Evolutionary conservation across 768 basidiomycete species (phyloP), one percentile per base, ranked within the genome.

Genomic region (Scleroderma citrinum): DNA sequence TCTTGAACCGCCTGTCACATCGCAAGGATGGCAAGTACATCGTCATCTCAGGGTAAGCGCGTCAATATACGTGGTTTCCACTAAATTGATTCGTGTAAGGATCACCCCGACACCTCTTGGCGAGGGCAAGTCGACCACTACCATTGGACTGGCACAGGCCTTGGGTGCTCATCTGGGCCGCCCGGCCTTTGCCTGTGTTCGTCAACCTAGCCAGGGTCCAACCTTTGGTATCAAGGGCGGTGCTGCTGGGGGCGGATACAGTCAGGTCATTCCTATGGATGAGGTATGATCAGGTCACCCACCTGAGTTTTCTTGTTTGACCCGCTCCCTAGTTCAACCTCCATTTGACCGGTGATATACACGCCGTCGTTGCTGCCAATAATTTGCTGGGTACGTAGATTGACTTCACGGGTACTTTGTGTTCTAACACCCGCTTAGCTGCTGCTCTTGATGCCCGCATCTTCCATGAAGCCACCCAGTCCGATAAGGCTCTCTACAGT

Each of bases 161-260:
- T 77, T 99, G 50, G 92, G 92, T 37, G 96, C 94, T 40, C 92
- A 96, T 65, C 81, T 97, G 31, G 84, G 85, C 50, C 91, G 94
- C 48, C 86, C 91, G 29, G 80, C 92, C 10, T 97, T 96, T 66
- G 95, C 96, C 40, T 96, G 93, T 66, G 93, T 98, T 20, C 86
- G 95, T 48, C 96, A 99, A 64, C 96, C 96, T 4, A 93, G 92
- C 71, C 95, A 99, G 69, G 95, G 96, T 12, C 95, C 95, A 30
- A 98, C 95, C 0, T 99, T 98, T 65, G 95, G 95, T 57, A 96
- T 99, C 75, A 99, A 99, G 70, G 95, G 95, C 57, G 96, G 95
- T 59, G 95, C 95, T 32, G 95, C 95, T 37, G 95, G 96, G 35
- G 95, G 95, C 52, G 95, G 95, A 46, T 99, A 98, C 73, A 92